Percentiles rank a stretch among this genome's conserved stretches.
Evolutionary conservation across 2,329 filamentous ascomycete species (phyloP).

Genomic region (Ustulina deusta): DNA sequence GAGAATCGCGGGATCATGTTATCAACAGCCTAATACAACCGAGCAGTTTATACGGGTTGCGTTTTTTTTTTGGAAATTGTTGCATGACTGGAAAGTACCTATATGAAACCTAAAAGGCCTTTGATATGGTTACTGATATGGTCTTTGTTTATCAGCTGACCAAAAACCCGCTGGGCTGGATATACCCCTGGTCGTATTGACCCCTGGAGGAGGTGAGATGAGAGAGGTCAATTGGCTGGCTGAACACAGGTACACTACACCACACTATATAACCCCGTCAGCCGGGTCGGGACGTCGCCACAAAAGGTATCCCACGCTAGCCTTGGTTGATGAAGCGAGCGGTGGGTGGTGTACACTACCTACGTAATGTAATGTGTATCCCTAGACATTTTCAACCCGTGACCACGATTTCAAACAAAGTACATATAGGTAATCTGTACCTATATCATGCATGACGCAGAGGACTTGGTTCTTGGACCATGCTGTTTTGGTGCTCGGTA

Average conservation of each 20-base stretch:
- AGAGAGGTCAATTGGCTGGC: constrained; percentile 27
- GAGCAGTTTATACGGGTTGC: background rate
- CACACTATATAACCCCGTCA: constrained; percentile 23
- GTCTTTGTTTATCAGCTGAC: constrained; percentile 36
- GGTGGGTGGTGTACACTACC: constrained; percentile 7
- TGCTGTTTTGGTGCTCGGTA: constrained; percentile 14
- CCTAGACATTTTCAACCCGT: constrained; percentile 12
- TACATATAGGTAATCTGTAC: background rate
- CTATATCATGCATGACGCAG: constrained; percentile 23
- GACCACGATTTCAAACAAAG: constrained; percentile 5
- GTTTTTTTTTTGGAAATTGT: constrained; percentile 20
- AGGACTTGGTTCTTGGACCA: constrained; percentile 8
- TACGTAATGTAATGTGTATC: constrained; percentile 6
- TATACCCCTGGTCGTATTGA: constrained; percentile 22
- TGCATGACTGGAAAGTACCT: constrained; percentile 15
- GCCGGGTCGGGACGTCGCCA: constrained; percentile 34
- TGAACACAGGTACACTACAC: constrained; percentile 20
- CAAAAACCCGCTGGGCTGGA: constrained; percentile 33
- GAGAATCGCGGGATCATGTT: background rate
- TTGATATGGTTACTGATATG: constrained; percentile 20
- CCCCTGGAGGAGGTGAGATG: constrained; percentile 22
- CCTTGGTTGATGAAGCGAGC: constrained; percentile 8
- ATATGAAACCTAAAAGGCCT: constrained; percentile 21
- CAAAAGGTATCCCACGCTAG: constrained; percentile 14
- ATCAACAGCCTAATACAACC: constrained; percentile 8